A percentile compares a stretch with the other conserved stretches of the same genome.
Conservation (phyloP, 176 grass and related monocot species). For the Cenchrus purpureus region DNA sequence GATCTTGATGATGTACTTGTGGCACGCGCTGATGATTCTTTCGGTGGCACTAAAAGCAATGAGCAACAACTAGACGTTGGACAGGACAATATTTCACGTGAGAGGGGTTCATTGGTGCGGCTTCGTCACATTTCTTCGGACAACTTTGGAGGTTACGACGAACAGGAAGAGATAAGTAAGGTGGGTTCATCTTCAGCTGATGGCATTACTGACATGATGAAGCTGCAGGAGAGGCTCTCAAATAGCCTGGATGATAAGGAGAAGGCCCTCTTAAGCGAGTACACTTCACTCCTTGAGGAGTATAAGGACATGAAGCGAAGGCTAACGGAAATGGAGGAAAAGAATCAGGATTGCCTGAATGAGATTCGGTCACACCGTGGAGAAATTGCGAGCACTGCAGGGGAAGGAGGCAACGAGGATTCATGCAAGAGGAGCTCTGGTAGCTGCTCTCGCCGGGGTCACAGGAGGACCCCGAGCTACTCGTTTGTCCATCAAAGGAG, state of each 20-base stretch:
- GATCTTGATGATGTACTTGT: not conserved
- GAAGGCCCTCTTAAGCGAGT: conserved; percentile 61
- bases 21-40: not conserved
- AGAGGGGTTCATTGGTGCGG: conserved; percentile 40
- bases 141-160: not conserved
- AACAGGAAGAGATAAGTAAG: conserved; percentile 3
- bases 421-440: not conserved
- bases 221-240: conserved; percentile 52
- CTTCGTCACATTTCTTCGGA: conserved; percentile 43
- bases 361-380: conserved; percentile 68
- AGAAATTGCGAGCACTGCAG: conserved; percentile 37
- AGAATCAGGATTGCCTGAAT: conserved; percentile 60
- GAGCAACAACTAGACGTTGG: not conserved
- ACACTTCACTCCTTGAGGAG: conserved; percentile 60
- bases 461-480: conserved; percentile 54
- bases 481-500: conserved; percentile 31
- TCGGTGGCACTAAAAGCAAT: not conserved
- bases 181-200: conserved; percentile 5
- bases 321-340: conserved; percentile 64
- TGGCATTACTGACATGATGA: conserved; percentile 3
- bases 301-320: conserved; percentile 67
- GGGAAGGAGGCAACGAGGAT: conserved; percentile 22
- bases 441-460: conserved; percentile 19
- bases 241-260: conserved; percentile 62
- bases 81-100: conserved; percentile 39